Conservation (phyloP, 1,139 yeast genomes). For the Groenewaldozyma auringiensis region DNA sequence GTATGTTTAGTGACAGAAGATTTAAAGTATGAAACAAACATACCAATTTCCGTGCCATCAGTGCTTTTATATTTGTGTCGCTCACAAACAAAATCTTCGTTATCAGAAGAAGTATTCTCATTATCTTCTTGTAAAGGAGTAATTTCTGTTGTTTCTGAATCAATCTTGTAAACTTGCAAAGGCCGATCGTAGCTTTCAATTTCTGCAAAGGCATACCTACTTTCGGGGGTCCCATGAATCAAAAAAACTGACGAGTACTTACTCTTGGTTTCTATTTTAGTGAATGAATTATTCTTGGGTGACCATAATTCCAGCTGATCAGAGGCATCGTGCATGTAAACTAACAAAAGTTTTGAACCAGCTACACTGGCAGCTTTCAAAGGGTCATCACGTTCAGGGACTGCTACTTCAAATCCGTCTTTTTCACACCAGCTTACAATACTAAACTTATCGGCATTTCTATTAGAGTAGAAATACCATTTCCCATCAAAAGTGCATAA, state of each 20-base stretch:
- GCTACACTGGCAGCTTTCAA: neutral
- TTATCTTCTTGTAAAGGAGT: neutral
- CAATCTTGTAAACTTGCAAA: constrained; percentile 2
- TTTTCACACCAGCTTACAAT: constrained; percentile 5
- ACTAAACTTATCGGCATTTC: constrained; percentile 4
- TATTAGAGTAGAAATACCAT: constrained; percentile 6
- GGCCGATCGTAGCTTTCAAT: constrained; percentile 6
- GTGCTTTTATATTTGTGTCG: constrained; percentile 4
- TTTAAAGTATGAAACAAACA: constrained; percentile 8
- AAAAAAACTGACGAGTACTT: constrained; percentile 3
- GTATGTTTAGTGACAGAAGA: neutral
- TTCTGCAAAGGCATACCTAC: constrained; percentile 8
- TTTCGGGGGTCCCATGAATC: neutral
- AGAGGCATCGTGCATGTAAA: constrained; percentile 5
- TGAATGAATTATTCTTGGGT: neutral
- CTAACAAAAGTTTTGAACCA: constrained; percentile 6
- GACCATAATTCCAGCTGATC: constrained; percentile 5
- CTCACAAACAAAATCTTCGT: constrained; percentile 7
- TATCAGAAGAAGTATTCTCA: neutral
- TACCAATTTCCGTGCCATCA: constrained; percentile 7
- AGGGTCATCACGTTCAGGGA: constrained; percentile 1
- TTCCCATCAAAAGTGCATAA: constrained; percentile 4
- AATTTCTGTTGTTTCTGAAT: neutral
- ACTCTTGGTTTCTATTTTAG: constrained; percentile 1
- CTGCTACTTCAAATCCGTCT: constrained; percentile 4